A percentile compares a stretch with the other conserved stretches of the same genome.
Conservation (phyloP, 1,284 basidiomycete species). For the Takashimella tepidaria region DNA sequence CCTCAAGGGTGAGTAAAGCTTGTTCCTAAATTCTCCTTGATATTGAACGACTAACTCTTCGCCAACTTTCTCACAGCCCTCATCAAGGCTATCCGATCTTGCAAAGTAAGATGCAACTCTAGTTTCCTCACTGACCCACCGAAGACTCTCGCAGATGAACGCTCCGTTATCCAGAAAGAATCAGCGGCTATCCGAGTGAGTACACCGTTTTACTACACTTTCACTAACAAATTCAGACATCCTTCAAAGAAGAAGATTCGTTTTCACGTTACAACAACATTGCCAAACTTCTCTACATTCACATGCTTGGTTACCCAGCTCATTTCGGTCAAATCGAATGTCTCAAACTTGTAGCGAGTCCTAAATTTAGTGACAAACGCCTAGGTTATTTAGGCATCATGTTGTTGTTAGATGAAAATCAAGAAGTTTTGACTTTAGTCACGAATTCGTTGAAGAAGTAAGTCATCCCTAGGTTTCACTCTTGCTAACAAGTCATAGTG, state of each 20-base stretch:
- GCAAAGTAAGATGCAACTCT: conserved; percentile 60
- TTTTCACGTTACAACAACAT: conserved; percentile 93
- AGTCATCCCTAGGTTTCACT: conserved; percentile 35
- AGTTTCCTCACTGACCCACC: conserved; percentile 2
- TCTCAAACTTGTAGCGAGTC: conserved; percentile 96
- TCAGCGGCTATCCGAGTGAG: conserved; percentile 81
- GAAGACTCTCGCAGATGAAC: conserved; percentile 97
- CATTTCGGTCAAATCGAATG: conserved; percentile 99
- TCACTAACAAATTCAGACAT: conserved; percentile 53
- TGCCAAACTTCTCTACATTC: conserved; percentile 97
- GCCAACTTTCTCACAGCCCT: conserved; percentile 58
- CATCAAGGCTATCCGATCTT: conserved; percentile 89
- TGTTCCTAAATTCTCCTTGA: too few relatives aligned
- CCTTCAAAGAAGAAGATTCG: conserved; percentile 95
- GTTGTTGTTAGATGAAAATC: conserved; percentile 95
- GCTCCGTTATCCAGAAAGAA: conserved; percentile 95
- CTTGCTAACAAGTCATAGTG: conserved; percentile 54
- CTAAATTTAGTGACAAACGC: conserved; percentile 93
- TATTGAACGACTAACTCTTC: too few relatives aligned
- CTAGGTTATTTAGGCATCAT: conserved; percentile 97
- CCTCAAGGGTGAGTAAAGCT: conserved; percentile 72
- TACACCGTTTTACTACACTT: neutral
- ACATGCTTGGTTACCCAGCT: conserved; percentile 98
- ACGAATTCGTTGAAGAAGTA: conserved; percentile 99
- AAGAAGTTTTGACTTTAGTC: conserved; percentile 94